Evolutionary conservation across 768 basidiomycete genomes (phyloP).

Genomic region (Goffeauzyma gilvescens): DNA sequence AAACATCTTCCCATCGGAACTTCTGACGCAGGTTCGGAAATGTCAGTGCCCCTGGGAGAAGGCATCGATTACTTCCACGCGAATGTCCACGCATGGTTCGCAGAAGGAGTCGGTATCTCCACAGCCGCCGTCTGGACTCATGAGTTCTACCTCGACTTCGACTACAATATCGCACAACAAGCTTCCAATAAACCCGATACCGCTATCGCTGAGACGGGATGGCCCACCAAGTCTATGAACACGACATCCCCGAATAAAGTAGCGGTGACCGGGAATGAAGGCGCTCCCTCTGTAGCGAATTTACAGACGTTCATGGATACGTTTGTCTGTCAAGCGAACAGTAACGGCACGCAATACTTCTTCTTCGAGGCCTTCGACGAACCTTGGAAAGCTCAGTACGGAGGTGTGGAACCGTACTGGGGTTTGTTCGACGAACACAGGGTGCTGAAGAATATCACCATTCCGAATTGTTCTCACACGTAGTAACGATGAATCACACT

Average conservation of each 20-base stretch:
- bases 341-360: slow-evolving; percentile 66
- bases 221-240: slow-evolving; percentile 31
- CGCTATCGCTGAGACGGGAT: slow-evolving; percentile 79
- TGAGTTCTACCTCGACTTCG: slow-evolving; percentile 51
- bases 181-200: slow-evolving; percentile 56
- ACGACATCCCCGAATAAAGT: too few species aligned
- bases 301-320: slow-evolving; percentile 59
- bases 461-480: slow-evolving; percentile 24
- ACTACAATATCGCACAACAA: slow-evolving; percentile 38
- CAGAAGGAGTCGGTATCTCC: slow-evolving; percentile 38
- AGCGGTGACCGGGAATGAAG: slow-evolving; percentile 48
- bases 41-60: slow-evolving; percentile 50
- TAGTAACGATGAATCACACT: too few species aligned
- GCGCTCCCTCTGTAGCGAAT: slow-evolving; percentile 33
- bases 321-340: slow-evolving; percentile 72
- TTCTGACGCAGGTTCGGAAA: slow-evolving; percentile 69
- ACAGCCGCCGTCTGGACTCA: slow-evolving; percentile 63
- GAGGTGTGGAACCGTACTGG: slow-evolving; percentile 62
- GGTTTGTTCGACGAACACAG: slow-evolving; percentile 45
- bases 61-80: slow-evolving; percentile 39
- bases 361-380: slow-evolving; percentile 60
- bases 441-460: slow-evolving; percentile 30
- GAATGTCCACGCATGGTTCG: slow-evolving; percentile 38
- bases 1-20: slow-evolving; percentile 55
- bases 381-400: slow-evolving; percentile 61